A percentile compares a stretch with the other conserved stretches of the same genome.
Evolutionary conservation across 2,329 filamentous ascomycete genomes (phyloP).

Genomic region (Fusarium sp.): DNA sequence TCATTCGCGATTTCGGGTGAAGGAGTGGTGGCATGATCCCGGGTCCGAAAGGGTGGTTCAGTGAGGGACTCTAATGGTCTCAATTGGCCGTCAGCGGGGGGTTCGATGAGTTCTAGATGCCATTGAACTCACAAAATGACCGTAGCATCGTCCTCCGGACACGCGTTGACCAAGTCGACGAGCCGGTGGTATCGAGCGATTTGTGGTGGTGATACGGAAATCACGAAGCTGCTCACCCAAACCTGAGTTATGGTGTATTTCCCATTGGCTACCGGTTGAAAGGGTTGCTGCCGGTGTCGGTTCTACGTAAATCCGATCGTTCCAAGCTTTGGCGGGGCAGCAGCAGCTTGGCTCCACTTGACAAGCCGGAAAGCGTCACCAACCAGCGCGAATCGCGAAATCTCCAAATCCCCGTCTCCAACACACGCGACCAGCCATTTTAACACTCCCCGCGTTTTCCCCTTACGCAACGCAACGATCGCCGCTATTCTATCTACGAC

Average conservation of each 20-base stretch:
- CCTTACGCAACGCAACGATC: constrained; percentile 10
- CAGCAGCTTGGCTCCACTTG: constrained; percentile 11
- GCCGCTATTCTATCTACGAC: constrained; percentile 26
- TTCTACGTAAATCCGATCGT: constrained; percentile 34
- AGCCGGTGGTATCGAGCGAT: constrained; percentile 49
- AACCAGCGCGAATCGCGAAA: constrained; percentile 34
- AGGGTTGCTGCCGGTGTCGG: constrained; percentile 21
- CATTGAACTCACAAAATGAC: constrained; percentile 48
- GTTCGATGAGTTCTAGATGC: constrained; percentile 24
- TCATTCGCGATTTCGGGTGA: constrained; percentile 93
- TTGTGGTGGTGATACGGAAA: constrained; percentile 47
- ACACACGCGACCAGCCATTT: constrained; percentile 24
- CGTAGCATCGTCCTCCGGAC: constrained; percentile 48
- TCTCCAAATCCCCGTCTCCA: constrained; percentile 37
- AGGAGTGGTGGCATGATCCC: constrained; percentile 85
- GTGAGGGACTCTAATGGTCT: constrained; percentile 46
- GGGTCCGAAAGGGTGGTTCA: constrained; percentile 26
- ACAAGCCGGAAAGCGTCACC: constrained; percentile 29
- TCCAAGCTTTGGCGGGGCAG: constrained; percentile 23
- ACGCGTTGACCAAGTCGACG: constrained; percentile 43
- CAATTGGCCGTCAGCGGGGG: constrained; percentile 48
- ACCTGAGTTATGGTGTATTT: constrained; percentile 39
- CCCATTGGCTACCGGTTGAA: constrained; percentile 45
- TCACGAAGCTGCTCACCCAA: constrained; percentile 43
- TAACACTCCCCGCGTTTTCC: constrained; percentile 4